A percentile compares a stretch with the other conserved stretches of the same genome.
Evolutionary conservation across 2,329 filamentous ascomycete species (phyloP).

Genomic region (Amphichorda felina): DNA sequence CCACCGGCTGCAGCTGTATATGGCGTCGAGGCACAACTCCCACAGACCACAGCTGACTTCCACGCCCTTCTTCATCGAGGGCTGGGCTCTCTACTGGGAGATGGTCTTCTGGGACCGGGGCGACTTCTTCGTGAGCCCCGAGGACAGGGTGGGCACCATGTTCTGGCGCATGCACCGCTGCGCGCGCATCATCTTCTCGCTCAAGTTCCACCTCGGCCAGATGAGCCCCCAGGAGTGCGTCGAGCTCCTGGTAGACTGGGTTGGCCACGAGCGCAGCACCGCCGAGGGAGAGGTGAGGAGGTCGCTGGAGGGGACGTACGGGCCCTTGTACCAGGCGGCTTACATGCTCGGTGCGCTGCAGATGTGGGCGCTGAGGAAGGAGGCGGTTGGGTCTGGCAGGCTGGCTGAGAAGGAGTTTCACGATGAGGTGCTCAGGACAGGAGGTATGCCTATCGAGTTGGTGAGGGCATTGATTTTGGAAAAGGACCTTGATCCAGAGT

Average conservation of each 20-base stretch:
- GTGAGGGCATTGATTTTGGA: too few species aligned
- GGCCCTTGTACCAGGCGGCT: constrained; percentile 45
- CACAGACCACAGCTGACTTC: constrained; percentile 38
- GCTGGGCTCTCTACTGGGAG: constrained; percentile 53
- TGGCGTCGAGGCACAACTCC: constrained; percentile 30
- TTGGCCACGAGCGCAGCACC: constrained; percentile 46
- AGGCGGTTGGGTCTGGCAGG: too few species aligned
- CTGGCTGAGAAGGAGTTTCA: too few species aligned
- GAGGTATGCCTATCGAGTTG: too few species aligned
- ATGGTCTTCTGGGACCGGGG: constrained; percentile 41
- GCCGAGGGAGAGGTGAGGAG: constrained; percentile 49
- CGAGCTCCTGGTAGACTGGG: constrained; percentile 40
- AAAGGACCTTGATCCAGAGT: too few species aligned
- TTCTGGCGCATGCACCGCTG: constrained; percentile 55
- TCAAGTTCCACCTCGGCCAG: constrained; percentile 44
- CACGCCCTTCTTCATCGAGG: constrained; percentile 48
- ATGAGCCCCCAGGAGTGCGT: constrained; percentile 42
- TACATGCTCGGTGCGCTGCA: too few species aligned
- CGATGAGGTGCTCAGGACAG: too few species aligned
- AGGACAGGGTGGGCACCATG: constrained; percentile 43
- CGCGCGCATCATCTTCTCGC: constrained; percentile 43
- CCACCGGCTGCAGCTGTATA: constrained; percentile 40
- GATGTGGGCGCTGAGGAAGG: too few species aligned
- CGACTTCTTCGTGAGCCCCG: constrained; percentile 35
- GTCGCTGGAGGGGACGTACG: constrained; percentile 42